Evolutionary conservation across 2,329 filamentous ascomycete species (phyloP).

Genomic region (Colletotrichum caudatum): DNA sequence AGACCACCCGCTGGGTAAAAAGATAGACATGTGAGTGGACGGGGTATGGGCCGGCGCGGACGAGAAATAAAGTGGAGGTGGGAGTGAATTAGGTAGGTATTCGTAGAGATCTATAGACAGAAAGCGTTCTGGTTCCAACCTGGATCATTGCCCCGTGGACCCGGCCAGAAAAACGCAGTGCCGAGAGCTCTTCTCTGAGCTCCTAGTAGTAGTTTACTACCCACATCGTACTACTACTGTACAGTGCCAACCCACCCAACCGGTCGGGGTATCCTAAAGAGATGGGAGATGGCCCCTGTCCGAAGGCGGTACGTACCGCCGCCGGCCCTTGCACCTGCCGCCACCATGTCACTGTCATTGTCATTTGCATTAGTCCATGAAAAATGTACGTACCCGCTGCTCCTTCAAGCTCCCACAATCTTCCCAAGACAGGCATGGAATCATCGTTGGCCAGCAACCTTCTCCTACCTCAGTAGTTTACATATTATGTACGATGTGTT

Average conservation of each 20-base stretch:
- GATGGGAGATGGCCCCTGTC: not conserved
- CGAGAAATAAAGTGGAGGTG: constrained; percentile 22
- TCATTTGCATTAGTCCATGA: constrained; percentile 40
- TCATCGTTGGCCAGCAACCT: not conserved
- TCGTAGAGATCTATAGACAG: not conserved
- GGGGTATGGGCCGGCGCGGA: constrained; percentile 24
- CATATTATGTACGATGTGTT: not conserved
- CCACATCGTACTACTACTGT: too few relatives aligned
- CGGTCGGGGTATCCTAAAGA: constrained; percentile 32
- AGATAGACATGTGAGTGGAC: constrained; percentile 41
- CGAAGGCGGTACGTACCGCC: constrained; percentile 27
- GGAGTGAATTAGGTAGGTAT: constrained; percentile 3
- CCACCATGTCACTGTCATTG: constrained; percentile 31
- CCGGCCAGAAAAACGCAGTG: not conserved
- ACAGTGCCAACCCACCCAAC: constrained; percentile 17
- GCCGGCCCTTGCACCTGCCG: constrained; percentile 30
- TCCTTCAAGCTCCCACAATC: not conserved
- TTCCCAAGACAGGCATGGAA: not conserved
- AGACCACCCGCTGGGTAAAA: constrained; percentile 22
- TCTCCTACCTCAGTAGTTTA: not conserved
- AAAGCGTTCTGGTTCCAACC: constrained; percentile 14
- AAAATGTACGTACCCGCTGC: constrained; percentile 32
- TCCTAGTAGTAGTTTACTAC: too few relatives aligned
- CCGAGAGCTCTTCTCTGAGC: too few relatives aligned
- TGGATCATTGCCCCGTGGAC: constrained; percentile 2